Evolutionary conservation across 1,284 basidiomycete species (phyloP), one percentile per base, ranked within the genome.

Genomic region (Lentinula novae-zelandiae): DNA sequence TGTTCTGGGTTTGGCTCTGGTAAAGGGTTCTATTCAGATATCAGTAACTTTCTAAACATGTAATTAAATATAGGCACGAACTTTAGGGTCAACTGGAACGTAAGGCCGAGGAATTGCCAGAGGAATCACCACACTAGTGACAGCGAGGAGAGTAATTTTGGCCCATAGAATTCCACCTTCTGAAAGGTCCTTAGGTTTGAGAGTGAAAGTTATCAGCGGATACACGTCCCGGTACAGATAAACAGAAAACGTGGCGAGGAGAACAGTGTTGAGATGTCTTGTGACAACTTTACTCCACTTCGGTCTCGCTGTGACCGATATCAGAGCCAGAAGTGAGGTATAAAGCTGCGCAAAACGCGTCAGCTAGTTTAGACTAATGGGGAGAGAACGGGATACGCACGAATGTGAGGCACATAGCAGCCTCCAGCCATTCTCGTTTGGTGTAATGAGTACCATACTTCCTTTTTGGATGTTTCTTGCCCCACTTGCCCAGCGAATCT

Each of bases 171-270:
- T 53, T 33, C 55, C 60, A 5, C 75, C 75, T 66, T 78, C 73
- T 2, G 58, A 51, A 1, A 60, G 34, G 63, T 81, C 79, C 40
- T 65, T 60, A 42, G 78, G 77, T 3, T 57, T 39, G 48, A 63
- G 61, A 0, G 68, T 71, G 61, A 71, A 86, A 0, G 85, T 89
- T 27, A 78, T 73, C 6, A 87, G 68, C 6, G 89, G 88, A 71
- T 79, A 84, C 22, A 90, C 61, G 69, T 90, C 86, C n/a, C 88
- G 81, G 68, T 87, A 87, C 13, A 75, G 71, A 68, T 83, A 89
- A n/a, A 82, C 73, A 22, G 64, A 67, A 59, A 74, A 72, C 36
- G 78, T 68, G 7, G 69, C 63, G n/a, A 78, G 66, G 40, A 78
- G 65, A 20, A 85, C 66, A 1, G 73, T 31, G 51, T 72, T 75